Percentiles rank a stretch among this genome's conserved stretches.
These are phyloP conservation scores for Colletotrichum sp. DNA, from an alignment of 2,329 filamentous ascomycete genomes.

Conservation along the genomic window DNA sequence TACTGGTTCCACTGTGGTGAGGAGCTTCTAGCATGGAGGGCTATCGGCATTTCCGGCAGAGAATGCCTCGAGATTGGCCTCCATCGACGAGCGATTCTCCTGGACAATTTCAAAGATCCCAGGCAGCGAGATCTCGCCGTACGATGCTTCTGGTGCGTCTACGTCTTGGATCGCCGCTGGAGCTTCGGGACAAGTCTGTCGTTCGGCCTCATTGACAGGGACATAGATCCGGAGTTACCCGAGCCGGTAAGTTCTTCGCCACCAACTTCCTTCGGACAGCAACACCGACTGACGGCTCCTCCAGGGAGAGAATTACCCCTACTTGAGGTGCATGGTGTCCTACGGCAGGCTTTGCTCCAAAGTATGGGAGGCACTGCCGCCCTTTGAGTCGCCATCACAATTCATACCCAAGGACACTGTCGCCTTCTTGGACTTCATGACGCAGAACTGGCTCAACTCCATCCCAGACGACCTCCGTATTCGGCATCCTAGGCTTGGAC, in stretches of 20 bases:
- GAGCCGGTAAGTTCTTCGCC: conserved; percentile 37
- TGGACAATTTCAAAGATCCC: conserved; percentile 39
- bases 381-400: conserved; percentile 35
- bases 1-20: conserved; percentile 53
- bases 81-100: conserved; percentile 48
- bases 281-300: not conserved
- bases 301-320: conserved; percentile 39
- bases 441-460: conserved; percentile 49
- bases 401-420: conserved; percentile 42
- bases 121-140: conserved; percentile 34
- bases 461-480: conserved; percentile 46
- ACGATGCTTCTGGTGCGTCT: conserved; percentile 55
- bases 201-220: conserved; percentile 51
- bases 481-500: conserved; percentile 40
- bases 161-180: conserved; percentile 56
- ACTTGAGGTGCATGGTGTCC: conserved; percentile 52
- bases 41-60: conserved; percentile 50
- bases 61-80: conserved; percentile 54
- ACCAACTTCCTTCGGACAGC: not conserved
- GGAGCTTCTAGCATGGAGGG: conserved; percentile 53
- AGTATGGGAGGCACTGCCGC: conserved; percentile 49
- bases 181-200: conserved; percentile 56
- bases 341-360: conserved; percentile 51
- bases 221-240: conserved; percentile 53
- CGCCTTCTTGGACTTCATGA: conserved; percentile 43